Percentiles rank a stretch among this genome's conserved stretches.
Evolutionary conservation across 2,329 filamentous ascomycete genomes (phyloP).

Genomic region (Hypoxylon sp.): DNA sequence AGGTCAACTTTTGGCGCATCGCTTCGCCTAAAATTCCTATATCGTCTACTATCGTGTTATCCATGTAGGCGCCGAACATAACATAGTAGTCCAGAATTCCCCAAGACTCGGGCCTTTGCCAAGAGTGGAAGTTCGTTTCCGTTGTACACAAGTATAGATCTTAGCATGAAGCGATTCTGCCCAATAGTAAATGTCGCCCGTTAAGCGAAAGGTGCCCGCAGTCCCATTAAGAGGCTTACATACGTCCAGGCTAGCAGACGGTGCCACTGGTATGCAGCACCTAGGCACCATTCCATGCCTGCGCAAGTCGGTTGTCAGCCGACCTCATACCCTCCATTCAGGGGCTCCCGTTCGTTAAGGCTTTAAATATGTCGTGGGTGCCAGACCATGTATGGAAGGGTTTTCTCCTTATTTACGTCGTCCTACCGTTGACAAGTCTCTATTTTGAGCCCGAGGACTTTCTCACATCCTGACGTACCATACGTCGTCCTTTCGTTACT

Average conservation of each 20-base stretch:
- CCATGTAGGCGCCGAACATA: conserved; percentile 10
- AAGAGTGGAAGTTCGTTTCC: conserved; percentile 36
- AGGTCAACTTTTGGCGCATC: conserved; percentile 23
- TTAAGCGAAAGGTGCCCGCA: conserved; percentile 27
- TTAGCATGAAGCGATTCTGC: conserved; percentile 13
- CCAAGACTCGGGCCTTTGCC: conserved; percentile 20
- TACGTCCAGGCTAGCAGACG: conserved; percentile 16
- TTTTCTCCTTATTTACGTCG: conserved; percentile 37
- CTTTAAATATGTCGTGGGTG: conserved; percentile 34
- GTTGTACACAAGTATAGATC: conserved; percentile 25
- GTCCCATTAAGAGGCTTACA: conserved; percentile 18
- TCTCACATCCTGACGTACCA: conserved; percentile 62
- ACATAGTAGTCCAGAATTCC: conserved; percentile 22
- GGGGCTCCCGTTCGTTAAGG: conserved; percentile 20
- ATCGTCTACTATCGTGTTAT: conserved; percentile 6
- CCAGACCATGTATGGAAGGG: conserved; percentile 10
- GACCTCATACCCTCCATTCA: conserved; percentile 25
- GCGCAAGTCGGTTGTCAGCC: conserved; percentile 14
- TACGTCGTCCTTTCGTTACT: conserved; percentile 61
- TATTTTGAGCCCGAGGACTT: conserved; percentile 53
- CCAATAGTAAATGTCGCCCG: conserved; percentile 26
- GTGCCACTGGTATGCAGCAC: conserved; percentile 31
- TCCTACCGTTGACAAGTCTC: conserved; percentile 47
- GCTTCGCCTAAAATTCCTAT: conserved; percentile 19
- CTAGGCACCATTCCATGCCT: conserved; percentile 12